These are phyloP conservation scores for Metarhizium anisopliae DNA, from an alignment of 2,329 filamentous ascomycete species.

Conservation along the genomic window DNA sequence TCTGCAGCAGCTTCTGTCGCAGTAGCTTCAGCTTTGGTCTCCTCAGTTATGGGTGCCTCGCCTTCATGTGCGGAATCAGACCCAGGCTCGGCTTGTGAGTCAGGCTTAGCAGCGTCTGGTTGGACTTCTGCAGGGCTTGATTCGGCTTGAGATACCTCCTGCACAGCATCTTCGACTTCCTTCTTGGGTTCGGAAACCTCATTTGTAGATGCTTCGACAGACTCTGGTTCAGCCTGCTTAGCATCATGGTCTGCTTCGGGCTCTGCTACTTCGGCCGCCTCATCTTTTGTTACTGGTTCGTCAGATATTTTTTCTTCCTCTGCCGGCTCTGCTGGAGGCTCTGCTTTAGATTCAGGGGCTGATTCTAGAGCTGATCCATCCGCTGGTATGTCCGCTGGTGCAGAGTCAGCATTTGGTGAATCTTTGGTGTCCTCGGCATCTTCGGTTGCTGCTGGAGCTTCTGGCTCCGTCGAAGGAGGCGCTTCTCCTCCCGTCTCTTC, in stretches of 20 bases:
- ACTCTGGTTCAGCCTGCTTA: not conserved
- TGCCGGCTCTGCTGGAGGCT: not conserved
- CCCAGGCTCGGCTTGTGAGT: not conserved
- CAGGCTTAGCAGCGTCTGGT: not conserved
- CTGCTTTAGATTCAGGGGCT: not conserved
- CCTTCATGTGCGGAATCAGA: not conserved
- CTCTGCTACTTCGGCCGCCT: not conserved
- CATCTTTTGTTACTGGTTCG: not conserved
- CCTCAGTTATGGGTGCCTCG: not conserved
- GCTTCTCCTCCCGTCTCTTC: not conserved
- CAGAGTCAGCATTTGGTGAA: not conserved
- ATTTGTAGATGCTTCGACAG: not conserved
- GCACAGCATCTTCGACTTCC: not conserved
- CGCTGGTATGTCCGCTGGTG: not conserved
- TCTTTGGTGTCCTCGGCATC: not conserved
- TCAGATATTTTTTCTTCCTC: not conserved
- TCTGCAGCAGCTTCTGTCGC: not conserved
- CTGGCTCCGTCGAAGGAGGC: not conserved
- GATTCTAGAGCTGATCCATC: not conserved
- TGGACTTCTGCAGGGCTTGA: not conserved
- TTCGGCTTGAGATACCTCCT: not conserved
- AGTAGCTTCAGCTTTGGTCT: not conserved
- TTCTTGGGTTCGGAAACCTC: not conserved
- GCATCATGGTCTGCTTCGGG: not conserved
- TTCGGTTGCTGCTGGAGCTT: not conserved